Evolutionary conservation across 768 basidiomycete species (phyloP).

Genomic region (Lactarius pseudohatsudake): DNA sequence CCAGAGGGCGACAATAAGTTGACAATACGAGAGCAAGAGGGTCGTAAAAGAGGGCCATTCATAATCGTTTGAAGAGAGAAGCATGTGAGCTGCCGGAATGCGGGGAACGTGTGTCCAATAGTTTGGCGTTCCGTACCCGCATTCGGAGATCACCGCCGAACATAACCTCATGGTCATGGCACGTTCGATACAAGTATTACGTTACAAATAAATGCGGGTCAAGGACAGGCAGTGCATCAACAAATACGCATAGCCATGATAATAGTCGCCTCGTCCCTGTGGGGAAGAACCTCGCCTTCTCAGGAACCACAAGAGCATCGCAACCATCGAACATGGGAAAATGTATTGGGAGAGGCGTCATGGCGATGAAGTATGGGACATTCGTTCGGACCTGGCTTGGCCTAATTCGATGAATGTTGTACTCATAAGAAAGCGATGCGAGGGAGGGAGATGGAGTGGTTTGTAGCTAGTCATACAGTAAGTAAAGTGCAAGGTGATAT

Average conservation of each 20-base stretch:
- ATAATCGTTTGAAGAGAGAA: not conserved
- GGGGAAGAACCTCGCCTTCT: not conserved
- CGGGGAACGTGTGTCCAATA: not conserved
- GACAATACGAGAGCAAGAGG: not conserved
- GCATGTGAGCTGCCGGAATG: not conserved
- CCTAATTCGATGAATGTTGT: not conserved
- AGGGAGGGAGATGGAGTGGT: not conserved
- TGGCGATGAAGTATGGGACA: not conserved
- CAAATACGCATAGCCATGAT: not conserved
- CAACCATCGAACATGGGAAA: not conserved
- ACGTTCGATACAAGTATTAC: not conserved
- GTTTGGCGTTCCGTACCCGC: too few species aligned
- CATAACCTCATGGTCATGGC: not conserved
- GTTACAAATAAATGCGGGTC: not conserved
- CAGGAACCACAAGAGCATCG: not conserved
- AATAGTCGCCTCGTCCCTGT: not conserved
- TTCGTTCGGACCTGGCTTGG: not conserved
- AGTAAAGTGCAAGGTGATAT: constrained; percentile 2
- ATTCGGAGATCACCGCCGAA: not conserved
- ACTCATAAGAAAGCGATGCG: not conserved
- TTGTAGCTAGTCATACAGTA: constrained; percentile 14
- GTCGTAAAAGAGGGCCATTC: not conserved
- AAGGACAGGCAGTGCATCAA: not conserved
- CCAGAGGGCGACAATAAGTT: not conserved
- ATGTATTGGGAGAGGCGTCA: not conserved